Evolutionary conservation across 2,329 filamentous ascomycete genomes (phyloP).

Genomic region (Cladophialophora psammophila): DNA sequence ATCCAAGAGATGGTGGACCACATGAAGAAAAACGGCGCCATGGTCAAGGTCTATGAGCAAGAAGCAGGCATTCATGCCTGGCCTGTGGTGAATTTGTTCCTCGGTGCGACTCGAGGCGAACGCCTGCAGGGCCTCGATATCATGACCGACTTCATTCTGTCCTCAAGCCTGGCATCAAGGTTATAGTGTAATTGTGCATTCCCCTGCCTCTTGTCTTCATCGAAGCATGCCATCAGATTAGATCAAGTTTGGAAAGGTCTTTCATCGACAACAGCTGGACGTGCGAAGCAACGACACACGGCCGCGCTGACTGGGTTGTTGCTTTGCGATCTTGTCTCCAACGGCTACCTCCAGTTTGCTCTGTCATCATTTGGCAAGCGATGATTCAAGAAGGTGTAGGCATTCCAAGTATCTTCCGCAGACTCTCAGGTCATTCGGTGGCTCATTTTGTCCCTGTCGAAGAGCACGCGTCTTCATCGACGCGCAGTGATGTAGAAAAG

Average conservation of each 20-base stretch:
- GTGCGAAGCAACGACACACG: conserved; percentile 28
- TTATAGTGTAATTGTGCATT: conserved; percentile 6
- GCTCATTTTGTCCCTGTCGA: not conserved
- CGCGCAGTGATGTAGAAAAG: not conserved
- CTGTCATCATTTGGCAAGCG: conserved; percentile 47
- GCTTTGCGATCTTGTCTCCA: conserved; percentile 4
- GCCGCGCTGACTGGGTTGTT: conserved; percentile 29
- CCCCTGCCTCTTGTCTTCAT: not conserved
- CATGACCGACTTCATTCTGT: conserved; percentile 38
- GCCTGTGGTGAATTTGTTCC: conserved; percentile 73
- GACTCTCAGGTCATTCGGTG: not conserved
- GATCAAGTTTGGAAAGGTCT: conserved; percentile 65
- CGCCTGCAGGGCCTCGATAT: conserved; percentile 55
- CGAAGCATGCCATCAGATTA: conserved; percentile 60
- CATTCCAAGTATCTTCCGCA: not conserved
- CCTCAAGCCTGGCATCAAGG: conserved; percentile 31
- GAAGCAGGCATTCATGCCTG: conserved; percentile 78
- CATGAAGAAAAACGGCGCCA: conserved; percentile 62
- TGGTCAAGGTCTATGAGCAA: conserved; percentile 66
- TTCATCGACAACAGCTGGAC: conserved; percentile 48
- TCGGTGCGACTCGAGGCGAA: conserved; percentile 57
- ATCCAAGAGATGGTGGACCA: conserved; percentile 67
- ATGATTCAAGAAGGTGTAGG: not conserved
- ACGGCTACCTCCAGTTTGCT: conserved; percentile 40
- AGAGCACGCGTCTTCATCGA: not conserved